These are phyloP conservation scores for Chlamydomonas schloesseri DNA, from an alignment of 139 green algal species.

Conservation along the genomic window DNA sequence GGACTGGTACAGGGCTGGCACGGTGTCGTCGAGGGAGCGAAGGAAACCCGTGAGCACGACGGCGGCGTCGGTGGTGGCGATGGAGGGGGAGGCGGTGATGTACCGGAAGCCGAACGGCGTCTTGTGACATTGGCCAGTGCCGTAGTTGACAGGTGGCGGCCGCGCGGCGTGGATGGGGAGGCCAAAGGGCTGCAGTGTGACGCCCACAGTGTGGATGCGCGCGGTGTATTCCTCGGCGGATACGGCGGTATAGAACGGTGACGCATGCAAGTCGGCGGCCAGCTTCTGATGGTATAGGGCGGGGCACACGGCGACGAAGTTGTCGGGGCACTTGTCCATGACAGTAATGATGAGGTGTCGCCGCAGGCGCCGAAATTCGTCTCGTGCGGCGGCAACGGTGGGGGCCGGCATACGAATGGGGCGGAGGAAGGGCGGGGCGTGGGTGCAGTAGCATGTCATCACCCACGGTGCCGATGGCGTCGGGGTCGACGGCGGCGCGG, in stretches of 20 bases:
- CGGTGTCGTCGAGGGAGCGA: background rate
- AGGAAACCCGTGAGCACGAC: background rate
- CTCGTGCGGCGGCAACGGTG: background rate
- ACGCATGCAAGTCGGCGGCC: background rate
- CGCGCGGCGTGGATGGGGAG: background rate
- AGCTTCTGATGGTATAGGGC: background rate
- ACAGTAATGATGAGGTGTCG: background rate
- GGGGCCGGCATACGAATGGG: background rate
- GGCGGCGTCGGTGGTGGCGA: background rate
- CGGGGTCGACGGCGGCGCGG: too few species aligned
- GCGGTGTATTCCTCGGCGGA: background rate
- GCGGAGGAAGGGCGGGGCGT: too few species aligned
- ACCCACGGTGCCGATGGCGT: too few species aligned
- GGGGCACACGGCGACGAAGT: background rate
- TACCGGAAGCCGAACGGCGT: background rate
- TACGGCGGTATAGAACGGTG: background rate
- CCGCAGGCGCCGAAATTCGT: background rate
- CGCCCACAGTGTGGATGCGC: background rate
- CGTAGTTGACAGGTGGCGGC: background rate
- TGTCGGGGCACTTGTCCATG: conserved; percentile 2
- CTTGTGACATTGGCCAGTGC: background rate
- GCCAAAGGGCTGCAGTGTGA: background rate
- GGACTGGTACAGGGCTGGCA: background rate
- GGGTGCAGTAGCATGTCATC: background rate
- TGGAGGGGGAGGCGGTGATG: background rate